phyloP scores from a whole-genome alignment of 2,329 filamentous ascomycete species.

The Volutella citrinella region DNA sequence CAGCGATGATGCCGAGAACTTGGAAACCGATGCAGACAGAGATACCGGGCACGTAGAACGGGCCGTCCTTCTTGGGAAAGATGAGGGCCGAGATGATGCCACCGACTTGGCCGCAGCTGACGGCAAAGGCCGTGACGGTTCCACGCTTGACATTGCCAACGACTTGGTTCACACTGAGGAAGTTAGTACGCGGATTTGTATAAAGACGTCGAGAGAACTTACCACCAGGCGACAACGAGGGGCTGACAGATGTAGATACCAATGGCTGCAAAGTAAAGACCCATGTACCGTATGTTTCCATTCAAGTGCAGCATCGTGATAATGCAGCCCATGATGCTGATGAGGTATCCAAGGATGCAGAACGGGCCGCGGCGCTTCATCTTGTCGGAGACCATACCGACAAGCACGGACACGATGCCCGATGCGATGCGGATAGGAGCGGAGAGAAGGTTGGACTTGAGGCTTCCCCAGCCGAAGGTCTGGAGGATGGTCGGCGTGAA shows the following conservation, averaged over 20 bases:
- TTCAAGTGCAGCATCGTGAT: conserved; percentile 1
- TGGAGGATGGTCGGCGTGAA: conserved; percentile 33
- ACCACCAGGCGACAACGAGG: conserved; percentile 40
- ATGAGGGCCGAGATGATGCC: conserved; percentile 27
- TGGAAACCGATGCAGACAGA: conserved; percentile 27
- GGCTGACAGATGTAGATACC: conserved; percentile 31
- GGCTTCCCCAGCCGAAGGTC: conserved; percentile 29
- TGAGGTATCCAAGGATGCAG: conserved; percentile 1
- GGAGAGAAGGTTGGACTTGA: conserved; percentile 29
- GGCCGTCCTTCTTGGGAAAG: conserved; percentile 20
- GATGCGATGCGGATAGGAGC: conserved; percentile 28
- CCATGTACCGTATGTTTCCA: conserved; percentile 7
- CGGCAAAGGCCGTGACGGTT: conserved; percentile 43
- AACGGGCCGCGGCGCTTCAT: conserved; percentile 2
- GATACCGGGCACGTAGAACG: conserved; percentile 24
- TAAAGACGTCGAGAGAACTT: too few relatives aligned
- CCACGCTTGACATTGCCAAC: conserved; percentile 45
- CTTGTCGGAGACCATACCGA: conserved; percentile 3
- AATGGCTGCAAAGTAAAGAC: conserved; percentile 27
- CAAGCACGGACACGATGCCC: conserved; percentile 29
- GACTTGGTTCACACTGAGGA: conserved; percentile 43
- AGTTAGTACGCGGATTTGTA: too few relatives aligned
- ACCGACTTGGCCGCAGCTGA: conserved; percentile 42
- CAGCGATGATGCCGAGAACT: conserved; percentile 10
- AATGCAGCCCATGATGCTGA: conserved; percentile 2